phyloP scores from a whole-genome alignment of 2,329 filamentous ascomycete genomes.

The Fusarium coicis region DNA sequence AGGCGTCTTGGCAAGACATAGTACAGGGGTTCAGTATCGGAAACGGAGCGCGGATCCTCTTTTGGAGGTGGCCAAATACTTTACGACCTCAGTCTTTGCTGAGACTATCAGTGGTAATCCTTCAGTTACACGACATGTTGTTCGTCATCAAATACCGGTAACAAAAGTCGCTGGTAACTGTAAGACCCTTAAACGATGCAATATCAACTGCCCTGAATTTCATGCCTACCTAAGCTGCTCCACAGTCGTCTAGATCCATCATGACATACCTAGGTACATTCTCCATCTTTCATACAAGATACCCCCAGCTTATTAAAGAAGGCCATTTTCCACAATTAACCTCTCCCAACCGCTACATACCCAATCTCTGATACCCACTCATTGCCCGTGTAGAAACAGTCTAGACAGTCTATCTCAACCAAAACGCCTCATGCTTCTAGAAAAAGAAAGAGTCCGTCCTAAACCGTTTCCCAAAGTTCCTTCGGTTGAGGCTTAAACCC shows the following conservation, averaged over 20 bases:
- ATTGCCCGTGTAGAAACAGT: neutral
- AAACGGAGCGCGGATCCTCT: neutral
- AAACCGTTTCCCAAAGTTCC: constrained; percentile 2
- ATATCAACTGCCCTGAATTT: neutral
- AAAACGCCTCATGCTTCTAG: constrained; percentile 12
- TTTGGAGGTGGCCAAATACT: constrained; percentile 16
- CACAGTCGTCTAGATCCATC: constrained; percentile 9
- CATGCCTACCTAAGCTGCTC: neutral
- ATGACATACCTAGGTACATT: constrained; percentile 24
- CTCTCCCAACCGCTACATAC: neutral
- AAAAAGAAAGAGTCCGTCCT: neutral
- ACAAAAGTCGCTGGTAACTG: neutral
- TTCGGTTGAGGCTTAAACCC: constrained; percentile 8
- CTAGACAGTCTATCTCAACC: neutral
- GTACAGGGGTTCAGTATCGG: constrained; percentile 9
- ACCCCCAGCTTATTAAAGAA: neutral
- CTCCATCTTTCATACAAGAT: constrained; percentile 24
- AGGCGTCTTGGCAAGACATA: constrained; percentile 10
- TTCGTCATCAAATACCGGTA: neutral
- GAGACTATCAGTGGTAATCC: constrained; percentile 5
- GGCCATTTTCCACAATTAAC: constrained; percentile 19
- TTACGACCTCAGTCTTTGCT: neutral
- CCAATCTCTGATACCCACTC: neutral
- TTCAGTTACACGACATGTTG: neutral
- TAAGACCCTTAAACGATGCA: neutral